Conservation (phyloP, 108 stramenopile genomes). For the Stephanodiscus minutulus region DNA sequence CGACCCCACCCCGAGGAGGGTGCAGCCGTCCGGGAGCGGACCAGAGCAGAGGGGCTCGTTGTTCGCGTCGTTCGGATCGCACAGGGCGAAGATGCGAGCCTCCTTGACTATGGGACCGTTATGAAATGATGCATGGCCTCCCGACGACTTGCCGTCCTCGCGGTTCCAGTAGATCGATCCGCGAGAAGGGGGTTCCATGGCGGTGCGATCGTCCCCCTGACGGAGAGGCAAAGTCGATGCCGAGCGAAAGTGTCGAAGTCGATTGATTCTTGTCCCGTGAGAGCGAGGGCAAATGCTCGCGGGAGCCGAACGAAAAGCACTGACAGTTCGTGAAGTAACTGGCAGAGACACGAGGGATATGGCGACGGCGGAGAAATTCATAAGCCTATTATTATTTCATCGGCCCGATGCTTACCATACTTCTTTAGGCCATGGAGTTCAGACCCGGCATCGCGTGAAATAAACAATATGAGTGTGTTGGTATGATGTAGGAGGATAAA, state of each 20-base stretch:
- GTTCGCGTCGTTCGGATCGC: conserved; percentile 56
- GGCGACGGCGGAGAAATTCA: conserved; percentile 16
- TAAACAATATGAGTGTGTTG: too few species aligned
- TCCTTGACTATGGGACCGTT: conserved; percentile 47
- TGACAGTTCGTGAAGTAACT: conserved; percentile 2
- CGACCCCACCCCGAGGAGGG: conserved; percentile 61
- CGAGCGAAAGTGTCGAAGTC: neutral
- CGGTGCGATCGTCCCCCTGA: neutral
- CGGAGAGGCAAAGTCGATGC: neutral
- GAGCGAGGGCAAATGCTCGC: neutral
- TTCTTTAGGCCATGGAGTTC: too few species aligned
- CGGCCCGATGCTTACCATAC: too few species aligned
- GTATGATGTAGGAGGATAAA: too few species aligned
- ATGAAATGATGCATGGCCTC: conserved; percentile 7
- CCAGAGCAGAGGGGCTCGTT: conserved; percentile 62
- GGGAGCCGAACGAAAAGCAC: conserved; percentile 8
- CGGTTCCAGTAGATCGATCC: conserved; percentile 52
- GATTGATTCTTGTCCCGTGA: neutral
- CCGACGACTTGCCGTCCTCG: conserved; percentile 13
- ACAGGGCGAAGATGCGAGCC: conserved; percentile 66
- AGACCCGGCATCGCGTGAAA: too few species aligned
- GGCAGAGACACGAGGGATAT: conserved; percentile 10
- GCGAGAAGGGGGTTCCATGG: neutral
- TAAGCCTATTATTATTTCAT: too few species aligned
- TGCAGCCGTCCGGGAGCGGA: conserved; percentile 60